These are phyloP conservation scores for Pichia sp. DNA, from an alignment of 1,139 yeast species.

Conservation along the genomic window DNA sequence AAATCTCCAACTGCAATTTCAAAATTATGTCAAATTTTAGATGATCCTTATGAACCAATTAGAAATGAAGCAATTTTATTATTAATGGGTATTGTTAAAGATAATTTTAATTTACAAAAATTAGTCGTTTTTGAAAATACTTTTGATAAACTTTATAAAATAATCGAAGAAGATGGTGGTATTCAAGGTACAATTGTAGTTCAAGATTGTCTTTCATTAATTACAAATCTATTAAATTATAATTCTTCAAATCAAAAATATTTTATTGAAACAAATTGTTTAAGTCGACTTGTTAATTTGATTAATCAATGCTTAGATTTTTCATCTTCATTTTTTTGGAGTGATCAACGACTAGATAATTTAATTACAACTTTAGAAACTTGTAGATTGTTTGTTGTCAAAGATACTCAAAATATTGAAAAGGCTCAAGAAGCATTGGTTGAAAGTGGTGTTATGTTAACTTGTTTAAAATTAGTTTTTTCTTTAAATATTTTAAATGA, in stretches of 20 bases:
- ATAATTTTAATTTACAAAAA: slow-evolving; percentile 83
- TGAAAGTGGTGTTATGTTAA: slow-evolving; percentile 56
- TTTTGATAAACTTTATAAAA: slow-evolving; percentile 71
- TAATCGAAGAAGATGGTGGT: slow-evolving; percentile 85
- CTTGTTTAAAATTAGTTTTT: slow-evolving; percentile 65
- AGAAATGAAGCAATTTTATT: slow-evolving; percentile 81
- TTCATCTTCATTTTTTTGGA: slow-evolving; percentile 51
- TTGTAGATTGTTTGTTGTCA: slow-evolving; percentile 64
- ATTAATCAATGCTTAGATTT: slow-evolving; percentile 51
- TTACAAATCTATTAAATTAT: slow-evolving; percentile 66
- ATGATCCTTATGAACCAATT: slow-evolving; percentile 79
- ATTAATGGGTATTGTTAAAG: slow-evolving; percentile 76
- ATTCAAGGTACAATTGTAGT: slow-evolving; percentile 85
- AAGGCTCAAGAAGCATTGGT: slow-evolving; percentile 60
- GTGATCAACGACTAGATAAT: slow-evolving; percentile 65
- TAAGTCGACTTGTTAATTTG: slow-evolving; percentile 56
- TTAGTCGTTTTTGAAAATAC: slow-evolving; percentile 93
- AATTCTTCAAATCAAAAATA: slow-evolving; percentile 88
- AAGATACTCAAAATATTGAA: slow-evolving; percentile 62
- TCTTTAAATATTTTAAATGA: slow-evolving; percentile 54
- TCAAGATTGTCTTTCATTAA: slow-evolving; percentile 77
- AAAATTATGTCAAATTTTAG: slow-evolving; percentile 59
- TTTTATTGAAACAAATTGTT: slow-evolving; percentile 79
- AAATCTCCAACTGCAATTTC: slow-evolving; percentile 77
- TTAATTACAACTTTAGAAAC: slow-evolving; percentile 64